These are phyloP conservation scores for Jatropha podagrica DNA, from an alignment of 441 rosid species.

Conservation along the genomic window DNA sequence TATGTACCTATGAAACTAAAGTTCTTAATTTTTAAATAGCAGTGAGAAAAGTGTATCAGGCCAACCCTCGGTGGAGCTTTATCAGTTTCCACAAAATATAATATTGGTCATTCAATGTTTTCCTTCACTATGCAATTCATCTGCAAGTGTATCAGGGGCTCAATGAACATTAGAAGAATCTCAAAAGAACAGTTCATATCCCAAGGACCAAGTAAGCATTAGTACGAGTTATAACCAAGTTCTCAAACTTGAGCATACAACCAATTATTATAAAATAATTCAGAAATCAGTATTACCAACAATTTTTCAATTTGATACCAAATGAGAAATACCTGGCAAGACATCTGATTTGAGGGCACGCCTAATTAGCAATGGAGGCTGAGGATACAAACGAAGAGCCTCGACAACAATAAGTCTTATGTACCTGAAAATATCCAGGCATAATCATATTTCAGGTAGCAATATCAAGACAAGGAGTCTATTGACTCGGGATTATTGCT, in stretches of 20 bases:
- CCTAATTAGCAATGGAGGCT: conserved; percentile 89
- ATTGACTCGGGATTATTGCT: too few relatives aligned
- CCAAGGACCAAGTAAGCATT: neutral
- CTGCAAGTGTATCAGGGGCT: neutral
- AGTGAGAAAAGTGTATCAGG: neutral
- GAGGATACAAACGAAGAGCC: conserved; percentile 91
- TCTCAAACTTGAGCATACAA: neutral
- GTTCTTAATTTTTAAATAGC: neutral
- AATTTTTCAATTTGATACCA: neutral
- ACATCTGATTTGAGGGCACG: conserved; percentile 70
- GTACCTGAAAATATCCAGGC: conserved; percentile 49
- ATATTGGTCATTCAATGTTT: neutral
- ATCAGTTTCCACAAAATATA: neutral
- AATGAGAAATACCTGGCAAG: conserved; percentile 63
- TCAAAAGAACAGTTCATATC: neutral
- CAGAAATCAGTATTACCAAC: neutral
- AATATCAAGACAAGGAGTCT: neutral
- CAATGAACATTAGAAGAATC: neutral
- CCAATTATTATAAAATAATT: neutral
- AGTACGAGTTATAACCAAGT: neutral
- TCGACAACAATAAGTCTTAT: conserved; percentile 78
- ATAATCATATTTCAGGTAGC: conserved; percentile 7
- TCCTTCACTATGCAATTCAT: neutral
- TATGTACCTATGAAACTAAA: neutral
- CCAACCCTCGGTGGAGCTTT: neutral